phyloP scores from a whole-genome alignment of 208 protist genomes.

The Jaenimonas drosophilae region DNA sequence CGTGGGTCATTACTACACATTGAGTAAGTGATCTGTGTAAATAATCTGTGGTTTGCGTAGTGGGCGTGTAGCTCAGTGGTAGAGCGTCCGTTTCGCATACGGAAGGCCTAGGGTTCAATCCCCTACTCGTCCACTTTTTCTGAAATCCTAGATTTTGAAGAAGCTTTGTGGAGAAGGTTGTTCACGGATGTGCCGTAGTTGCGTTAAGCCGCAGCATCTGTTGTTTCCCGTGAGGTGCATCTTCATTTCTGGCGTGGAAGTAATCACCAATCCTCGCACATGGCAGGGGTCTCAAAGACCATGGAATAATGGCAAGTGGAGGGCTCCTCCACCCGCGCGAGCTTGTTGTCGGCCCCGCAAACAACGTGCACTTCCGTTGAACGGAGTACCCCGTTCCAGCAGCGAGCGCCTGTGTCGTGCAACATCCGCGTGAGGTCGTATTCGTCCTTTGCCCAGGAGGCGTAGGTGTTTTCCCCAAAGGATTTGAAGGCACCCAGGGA shows the following conservation, averaged over 20 bases:
- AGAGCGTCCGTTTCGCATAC: slow-evolving; percentile 74
- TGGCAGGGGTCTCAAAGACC: slow-evolving; percentile 61
- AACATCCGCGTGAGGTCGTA: slow-evolving; percentile 50
- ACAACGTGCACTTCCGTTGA: slow-evolving; percentile 43
- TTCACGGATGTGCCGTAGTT: no score
- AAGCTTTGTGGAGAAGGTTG: no score
- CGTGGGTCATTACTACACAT: no score
- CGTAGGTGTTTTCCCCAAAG: slow-evolving; percentile 63
- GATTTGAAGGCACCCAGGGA: slow-evolving; percentile 33
- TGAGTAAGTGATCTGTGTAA: no score
- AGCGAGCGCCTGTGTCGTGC: slow-evolving; percentile 30
- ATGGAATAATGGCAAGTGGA: slow-evolving; percentile 67
- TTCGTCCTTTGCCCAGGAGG: slow-evolving; percentile 39
- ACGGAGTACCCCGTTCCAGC: slow-evolving; percentile 42
- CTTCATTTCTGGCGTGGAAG: no score
- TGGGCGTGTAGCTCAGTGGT: slow-evolving; percentile 68
- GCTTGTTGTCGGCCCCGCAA: slow-evolving; percentile 48
- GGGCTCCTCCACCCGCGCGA: slow-evolving; percentile 46
- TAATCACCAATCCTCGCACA: slow-evolving; percentile 58
- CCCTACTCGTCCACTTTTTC: slow-evolving; percentile 45
- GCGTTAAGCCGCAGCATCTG: no score
- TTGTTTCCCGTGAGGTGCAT: no score
- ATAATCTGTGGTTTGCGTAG: background rate
- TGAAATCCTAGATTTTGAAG: no score
- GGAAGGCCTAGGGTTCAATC: slow-evolving; percentile 61